phyloP scores from a whole-genome alignment of 1,284 basidiomycete species.

The Papiliotrema flavescens region DNA sequence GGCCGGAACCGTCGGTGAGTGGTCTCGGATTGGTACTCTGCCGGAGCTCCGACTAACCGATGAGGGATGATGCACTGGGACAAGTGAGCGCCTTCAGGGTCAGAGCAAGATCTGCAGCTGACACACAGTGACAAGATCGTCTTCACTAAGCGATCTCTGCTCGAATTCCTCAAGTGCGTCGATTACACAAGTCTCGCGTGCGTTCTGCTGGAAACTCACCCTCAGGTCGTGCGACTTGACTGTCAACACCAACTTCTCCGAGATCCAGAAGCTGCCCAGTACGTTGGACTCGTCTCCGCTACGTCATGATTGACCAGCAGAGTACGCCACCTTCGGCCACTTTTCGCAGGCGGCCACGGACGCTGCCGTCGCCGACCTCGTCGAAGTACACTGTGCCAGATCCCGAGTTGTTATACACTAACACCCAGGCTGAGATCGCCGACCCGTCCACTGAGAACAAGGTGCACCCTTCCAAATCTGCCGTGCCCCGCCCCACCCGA shows the following conservation, averaged over 20 bases:
- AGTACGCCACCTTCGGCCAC: conserved; percentile 49
- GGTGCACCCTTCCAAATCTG: conserved; percentile 23
- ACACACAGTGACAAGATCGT: conserved; percentile 45
- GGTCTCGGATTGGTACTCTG: background rate
- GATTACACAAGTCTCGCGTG: background rate
- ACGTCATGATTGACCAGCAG: conserved; percentile 15
- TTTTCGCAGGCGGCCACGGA: conserved; percentile 47
- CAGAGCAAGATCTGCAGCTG: conserved; percentile 4
- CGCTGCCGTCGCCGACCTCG: conserved; percentile 47
- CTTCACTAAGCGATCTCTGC: conserved; percentile 48
- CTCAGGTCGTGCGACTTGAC: conserved; percentile 42
- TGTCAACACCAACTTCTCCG: conserved; percentile 47
- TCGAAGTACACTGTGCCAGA: conserved; percentile 41
- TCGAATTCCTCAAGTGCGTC: conserved; percentile 48
- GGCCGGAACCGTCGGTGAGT: conserved; percentile 19
- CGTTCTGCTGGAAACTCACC: conserved; percentile 4
- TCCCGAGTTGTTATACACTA: background rate
- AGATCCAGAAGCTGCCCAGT: conserved; percentile 48
- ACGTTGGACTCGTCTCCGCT: conserved; percentile 2
- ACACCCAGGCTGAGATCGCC: conserved; percentile 44
- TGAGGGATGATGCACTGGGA: conserved; percentile 48
- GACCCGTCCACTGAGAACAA: conserved; percentile 36
- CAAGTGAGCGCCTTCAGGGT: conserved; percentile 24
- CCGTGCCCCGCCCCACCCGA: conserved; percentile 39
- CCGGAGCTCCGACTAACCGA: background rate